phyloP scores from a whole-genome alignment of 345 rosid species.

The Eutrema yunnanense region DNA sequence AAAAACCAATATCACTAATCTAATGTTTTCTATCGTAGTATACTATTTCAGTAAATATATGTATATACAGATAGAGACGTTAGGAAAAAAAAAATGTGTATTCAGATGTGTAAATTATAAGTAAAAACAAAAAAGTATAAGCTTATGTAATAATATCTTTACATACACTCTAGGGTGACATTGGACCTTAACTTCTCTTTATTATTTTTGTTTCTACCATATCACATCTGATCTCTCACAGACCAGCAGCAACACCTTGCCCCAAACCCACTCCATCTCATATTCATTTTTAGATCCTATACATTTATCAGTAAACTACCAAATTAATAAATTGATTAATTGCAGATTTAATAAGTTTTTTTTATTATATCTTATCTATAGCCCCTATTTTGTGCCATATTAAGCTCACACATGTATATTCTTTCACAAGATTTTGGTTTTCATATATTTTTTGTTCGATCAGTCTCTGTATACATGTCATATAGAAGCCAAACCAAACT shows the following conservation, averaged over 20 bases:
- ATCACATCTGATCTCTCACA: constrained; percentile 26
- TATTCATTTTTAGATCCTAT: constrained; percentile 5
- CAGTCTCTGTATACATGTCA: constrained; percentile 18
- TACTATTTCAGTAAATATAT: neutral
- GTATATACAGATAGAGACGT: neutral
- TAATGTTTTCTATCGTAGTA: neutral
- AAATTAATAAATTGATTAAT: neutral
- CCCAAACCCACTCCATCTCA: constrained; percentile 61
- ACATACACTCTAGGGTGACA: constrained; percentile 65
- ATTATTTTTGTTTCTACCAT: constrained; percentile 19
- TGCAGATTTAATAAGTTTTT: neutral
- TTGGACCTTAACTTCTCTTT: constrained; percentile 43
- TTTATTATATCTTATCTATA: neutral
- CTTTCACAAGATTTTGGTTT: constrained; percentile 37
- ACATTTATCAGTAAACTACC: neutral
- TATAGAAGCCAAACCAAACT: constrained; percentile 37
- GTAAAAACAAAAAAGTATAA: neutral
- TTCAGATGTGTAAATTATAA: constrained; percentile 15
- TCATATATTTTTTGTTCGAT: constrained; percentile 10
- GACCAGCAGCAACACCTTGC: constrained; percentile 45
- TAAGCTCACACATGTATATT: constrained; percentile 28
- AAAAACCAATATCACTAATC: neutral
- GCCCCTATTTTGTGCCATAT: neutral
- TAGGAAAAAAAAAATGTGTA: neutral
- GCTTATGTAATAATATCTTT: constrained; percentile 36